Evolutionary conservation across 768 basidiomycete genomes (phyloP), one percentile per base, ranked within the genome.

Genomic region (Suillus clintonianus): DNA sequence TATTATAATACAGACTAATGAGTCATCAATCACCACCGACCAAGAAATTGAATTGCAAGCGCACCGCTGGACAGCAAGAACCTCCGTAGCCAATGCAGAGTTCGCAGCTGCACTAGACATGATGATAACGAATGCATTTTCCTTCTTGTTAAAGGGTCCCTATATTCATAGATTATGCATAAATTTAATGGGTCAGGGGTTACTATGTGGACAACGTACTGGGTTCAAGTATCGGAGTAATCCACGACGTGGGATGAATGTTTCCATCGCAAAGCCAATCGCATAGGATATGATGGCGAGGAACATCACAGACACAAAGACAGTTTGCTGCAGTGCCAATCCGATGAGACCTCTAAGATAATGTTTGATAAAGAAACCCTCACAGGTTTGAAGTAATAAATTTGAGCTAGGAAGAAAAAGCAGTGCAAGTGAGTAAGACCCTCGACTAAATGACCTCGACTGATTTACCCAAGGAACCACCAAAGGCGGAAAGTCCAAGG

Each of bases 321-420:
- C 73, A 0, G 82, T 83, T 84, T 85, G 84, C 84, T 85, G 54
- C 17, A 19, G 50, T 32, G 19, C 15, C 10, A 19, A 53, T 17
- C 9, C 5, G 19, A 32, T 53, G 17, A 53, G 15, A 24, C 30
- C 42, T 9, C 24, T 19, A 39, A 17, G 50, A 14, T 41, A 19
- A 53, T n/a, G 2, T n/a, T 53, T 19, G 30, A 53, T 32, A 2
- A 32, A 19, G 51, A n/a, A 51, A 53, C 5, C 32, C 74, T 62
- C 67, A 83, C 85, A 4, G 85, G 84, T 71, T 86, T 86, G 72
- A 86, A 87, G 69, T 86, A 87, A 70, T 85, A 86, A 32, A 87
- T 86, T 66, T 87, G 80, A 41, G 84, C 84, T 85, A 61, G 19
- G 67, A 43, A 27, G n/a, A 27, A 27, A 27, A 27, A 54, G 19